Percentiles rank a stretch among this genome's conserved stretches.
Conservation (phyloP, 2,329 filamentous ascomycete genomes). For the Neofusicoccum kwambonambiense region DNA sequence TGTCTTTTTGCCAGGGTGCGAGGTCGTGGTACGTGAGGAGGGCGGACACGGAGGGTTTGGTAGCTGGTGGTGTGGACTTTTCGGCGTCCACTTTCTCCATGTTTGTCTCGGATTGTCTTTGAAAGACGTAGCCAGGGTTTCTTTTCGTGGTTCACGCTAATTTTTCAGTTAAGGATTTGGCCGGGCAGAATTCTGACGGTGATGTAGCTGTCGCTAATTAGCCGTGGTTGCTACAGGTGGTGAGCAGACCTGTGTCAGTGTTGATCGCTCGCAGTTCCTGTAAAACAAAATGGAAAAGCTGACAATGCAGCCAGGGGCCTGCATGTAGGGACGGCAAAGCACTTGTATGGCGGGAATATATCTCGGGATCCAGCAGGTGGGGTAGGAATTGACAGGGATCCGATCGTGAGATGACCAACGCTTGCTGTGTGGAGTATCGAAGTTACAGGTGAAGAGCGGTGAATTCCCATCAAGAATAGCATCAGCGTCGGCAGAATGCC, state of each 20-base stretch:
- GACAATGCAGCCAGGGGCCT: neutral
- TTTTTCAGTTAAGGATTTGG: neutral
- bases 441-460: no score
- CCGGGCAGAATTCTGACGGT: no score
- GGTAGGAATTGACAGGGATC: neutral
- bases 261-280: neutral
- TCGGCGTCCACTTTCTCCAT: neutral
- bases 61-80: no score
- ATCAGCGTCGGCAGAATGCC: no score
- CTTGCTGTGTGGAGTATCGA: neutral
- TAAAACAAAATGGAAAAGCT: neutral
- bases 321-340: neutral
- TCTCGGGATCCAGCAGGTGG: neutral
- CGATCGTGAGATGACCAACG: slow-evolving; percentile 3
- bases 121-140: no score
- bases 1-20: slow-evolving; percentile 55
- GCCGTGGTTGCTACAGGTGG: no score
- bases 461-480: no score
- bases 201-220: no score
- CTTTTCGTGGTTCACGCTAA: no score
- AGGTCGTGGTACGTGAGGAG: slow-evolving; percentile 31
- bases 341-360: neutral
- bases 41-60: neutral
- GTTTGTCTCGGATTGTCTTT: neutral
- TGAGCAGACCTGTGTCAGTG: no score